phyloP scores from a whole-genome alignment of 73 alveolate species.

The Paramecium sonneborni region DNA sequence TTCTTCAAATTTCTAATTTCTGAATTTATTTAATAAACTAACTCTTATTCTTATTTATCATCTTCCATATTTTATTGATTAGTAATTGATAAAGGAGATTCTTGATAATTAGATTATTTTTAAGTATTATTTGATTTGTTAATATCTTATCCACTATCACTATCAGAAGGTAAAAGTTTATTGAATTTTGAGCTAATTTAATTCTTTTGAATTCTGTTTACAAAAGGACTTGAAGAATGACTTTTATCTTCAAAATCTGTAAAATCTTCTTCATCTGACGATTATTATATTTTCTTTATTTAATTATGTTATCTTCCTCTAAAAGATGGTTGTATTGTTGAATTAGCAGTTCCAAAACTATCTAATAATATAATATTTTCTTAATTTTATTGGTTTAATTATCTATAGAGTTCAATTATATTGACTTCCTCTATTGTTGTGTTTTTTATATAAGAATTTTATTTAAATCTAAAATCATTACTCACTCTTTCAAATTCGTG shows the following conservation, averaged over 20 bases:
- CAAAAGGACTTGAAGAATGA: not conserved
- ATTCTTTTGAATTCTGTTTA: not conserved
- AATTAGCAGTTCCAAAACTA: not conserved
- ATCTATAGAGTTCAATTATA: not conserved
- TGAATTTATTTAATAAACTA: not conserved
- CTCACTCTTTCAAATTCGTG: slow-evolving; percentile 18
- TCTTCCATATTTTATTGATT: not conserved
- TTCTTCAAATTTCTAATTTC: not conserved
- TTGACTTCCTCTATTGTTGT: not conserved
- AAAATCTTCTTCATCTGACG: not conserved
- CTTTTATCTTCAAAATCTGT: not conserved
- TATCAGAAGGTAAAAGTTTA: not conserved
- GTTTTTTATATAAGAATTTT: not conserved
- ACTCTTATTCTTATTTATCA: not conserved
- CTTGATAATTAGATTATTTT: not conserved
- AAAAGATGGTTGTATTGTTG: not conserved
- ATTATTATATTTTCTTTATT: not conserved
- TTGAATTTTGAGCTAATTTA: not conserved
- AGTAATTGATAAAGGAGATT: not conserved
- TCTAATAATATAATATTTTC: not conserved
- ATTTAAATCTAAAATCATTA: not conserved
- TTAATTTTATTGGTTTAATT: not conserved
- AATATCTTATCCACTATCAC: not conserved
- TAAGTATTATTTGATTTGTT: not conserved
- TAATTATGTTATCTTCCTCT: not conserved